A percentile compares a stretch with the other conserved stretches of the same genome.
These are phyloP conservation scores for Euphorbia peplus DNA, from an alignment of 345 rosid species.

Conservation along the genomic window DNA sequence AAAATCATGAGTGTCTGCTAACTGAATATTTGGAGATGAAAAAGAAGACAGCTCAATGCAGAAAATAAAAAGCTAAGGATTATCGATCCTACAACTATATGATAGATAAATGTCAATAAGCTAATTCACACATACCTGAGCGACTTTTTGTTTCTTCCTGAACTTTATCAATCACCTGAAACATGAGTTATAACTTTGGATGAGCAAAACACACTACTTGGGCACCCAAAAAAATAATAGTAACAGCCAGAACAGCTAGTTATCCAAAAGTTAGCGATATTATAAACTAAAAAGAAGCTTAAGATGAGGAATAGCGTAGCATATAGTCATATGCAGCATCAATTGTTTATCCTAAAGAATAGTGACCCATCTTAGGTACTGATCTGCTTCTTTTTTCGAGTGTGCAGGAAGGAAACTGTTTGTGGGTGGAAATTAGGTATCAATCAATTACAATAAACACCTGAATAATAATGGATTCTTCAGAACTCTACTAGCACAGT, in stretches of 20 bases:
- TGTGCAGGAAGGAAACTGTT: not conserved
- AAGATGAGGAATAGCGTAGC: not conserved
- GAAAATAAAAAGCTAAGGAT: not conserved
- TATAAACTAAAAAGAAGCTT: not conserved
- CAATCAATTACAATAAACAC: constrained; percentile 3
- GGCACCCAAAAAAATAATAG: not conserved
- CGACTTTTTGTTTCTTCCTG: constrained; percentile 81
- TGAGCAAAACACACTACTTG: constrained; percentile 11
- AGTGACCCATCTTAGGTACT: not conserved
- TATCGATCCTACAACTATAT: not conserved
- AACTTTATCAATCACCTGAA: constrained; percentile 79
- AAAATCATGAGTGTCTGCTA: not conserved
- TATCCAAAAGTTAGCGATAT: not conserved
- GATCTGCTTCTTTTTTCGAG: not conserved
- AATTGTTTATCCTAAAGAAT: not conserved
- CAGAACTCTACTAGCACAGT: not conserved
- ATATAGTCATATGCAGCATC: not conserved
- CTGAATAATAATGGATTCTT: not conserved
- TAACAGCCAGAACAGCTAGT: not conserved
- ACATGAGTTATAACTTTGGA: constrained; percentile 11
- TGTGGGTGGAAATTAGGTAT: not conserved
- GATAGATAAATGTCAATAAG: not conserved
- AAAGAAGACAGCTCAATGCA: not conserved
- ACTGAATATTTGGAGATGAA: not conserved
- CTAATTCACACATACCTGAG: constrained; percentile 37